Base-by-base conservation (phyloP, 805 yeast species). In the Ogataea pilisensis region DNA sequence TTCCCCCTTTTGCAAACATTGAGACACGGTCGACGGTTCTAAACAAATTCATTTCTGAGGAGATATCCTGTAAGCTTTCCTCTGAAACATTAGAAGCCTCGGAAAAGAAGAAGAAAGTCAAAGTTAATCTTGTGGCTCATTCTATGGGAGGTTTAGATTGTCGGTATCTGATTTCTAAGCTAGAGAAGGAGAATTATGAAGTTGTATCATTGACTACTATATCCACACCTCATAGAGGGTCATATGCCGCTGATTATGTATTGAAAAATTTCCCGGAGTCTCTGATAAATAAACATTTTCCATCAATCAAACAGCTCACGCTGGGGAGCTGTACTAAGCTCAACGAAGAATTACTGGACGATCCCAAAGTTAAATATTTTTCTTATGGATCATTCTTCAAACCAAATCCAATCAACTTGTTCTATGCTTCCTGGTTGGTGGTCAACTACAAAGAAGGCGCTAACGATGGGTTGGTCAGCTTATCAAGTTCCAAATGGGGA, bases 81-180 rank as follows among this genome's bases (percentile, higher is more conserved):
- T 32, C 50, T 5, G 45, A 53, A 12, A 53, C n/a, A n/a, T n/a
- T n/a, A n/a, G n/a, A n/a, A n/a, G n/a, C n/a, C n/a, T n/a, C 30
- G 16, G 37, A 50, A 20, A 45, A 48, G 9, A 50, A 53, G 13
- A 58, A 61, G 20, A 66, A 64, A 11, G 48, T 78, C 17, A 79
- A 78, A 44, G 70, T 89, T 13, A 90, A 90, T 54, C 58, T 89
- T 33, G 70, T 89, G 20, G 93, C 93, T 5, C 97, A 89, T 57
- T 87, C 96, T 0, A 88, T 89, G 96, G 97, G 97, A 5, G 97
- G 97, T 0, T 64, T 89, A 24, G 96, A 90, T 55, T 77, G 89
- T 26, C 65, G 97, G 38, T 86, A 80, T 56, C 61, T 90, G 48
- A 84, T 88, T 2, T 72, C 85, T 0, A 66, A 73, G 36, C 57